Conservation (phyloP, 306 rosid genomes). For the Ceratonia siliqua region DNA sequence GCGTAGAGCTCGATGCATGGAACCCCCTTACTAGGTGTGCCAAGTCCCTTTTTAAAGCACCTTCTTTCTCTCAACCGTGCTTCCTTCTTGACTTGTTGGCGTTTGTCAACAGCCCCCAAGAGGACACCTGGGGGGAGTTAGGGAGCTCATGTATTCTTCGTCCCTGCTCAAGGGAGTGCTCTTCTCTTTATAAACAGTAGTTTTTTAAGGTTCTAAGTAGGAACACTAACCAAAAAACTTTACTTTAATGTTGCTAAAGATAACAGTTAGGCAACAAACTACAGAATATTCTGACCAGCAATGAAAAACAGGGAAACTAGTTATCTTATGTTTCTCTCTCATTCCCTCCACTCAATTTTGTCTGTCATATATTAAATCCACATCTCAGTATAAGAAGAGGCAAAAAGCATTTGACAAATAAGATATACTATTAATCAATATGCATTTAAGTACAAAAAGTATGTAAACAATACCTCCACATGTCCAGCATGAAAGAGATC, state of each 20-base stretch:
- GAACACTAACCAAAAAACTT: slow-evolving; percentile 24
- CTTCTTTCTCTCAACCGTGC: no score
- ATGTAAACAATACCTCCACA: slow-evolving; percentile 68
- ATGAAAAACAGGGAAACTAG: not conserved
- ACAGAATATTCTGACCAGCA: not conserved
- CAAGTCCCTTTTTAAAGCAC: no score
- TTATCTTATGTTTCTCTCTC: slow-evolving; percentile 3
- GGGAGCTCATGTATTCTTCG: no score
- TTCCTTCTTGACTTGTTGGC: no score
- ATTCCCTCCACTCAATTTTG: not conserved
- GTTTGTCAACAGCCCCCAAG: no score
- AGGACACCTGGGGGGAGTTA: no score
- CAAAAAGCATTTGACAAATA: slow-evolving; percentile 15
- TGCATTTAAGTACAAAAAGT: not conserved
- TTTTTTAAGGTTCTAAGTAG: no score
- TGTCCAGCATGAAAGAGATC: slow-evolving; percentile 99
- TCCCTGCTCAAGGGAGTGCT: no score
- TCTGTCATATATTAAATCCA: not conserved
- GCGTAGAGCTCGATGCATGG: no score
- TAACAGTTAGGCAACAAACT: not conserved
- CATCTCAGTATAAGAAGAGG: not conserved
- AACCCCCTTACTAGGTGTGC: no score
- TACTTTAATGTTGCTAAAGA: slow-evolving; percentile 1
- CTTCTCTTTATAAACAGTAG: no score
- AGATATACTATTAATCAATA: not conserved